Percentiles rank a stretch among this genome's conserved stretches.
phyloP scores from a whole-genome alignment of 495 filamentous ascomycete genomes.

The Articulospora tetracladia region DNA sequence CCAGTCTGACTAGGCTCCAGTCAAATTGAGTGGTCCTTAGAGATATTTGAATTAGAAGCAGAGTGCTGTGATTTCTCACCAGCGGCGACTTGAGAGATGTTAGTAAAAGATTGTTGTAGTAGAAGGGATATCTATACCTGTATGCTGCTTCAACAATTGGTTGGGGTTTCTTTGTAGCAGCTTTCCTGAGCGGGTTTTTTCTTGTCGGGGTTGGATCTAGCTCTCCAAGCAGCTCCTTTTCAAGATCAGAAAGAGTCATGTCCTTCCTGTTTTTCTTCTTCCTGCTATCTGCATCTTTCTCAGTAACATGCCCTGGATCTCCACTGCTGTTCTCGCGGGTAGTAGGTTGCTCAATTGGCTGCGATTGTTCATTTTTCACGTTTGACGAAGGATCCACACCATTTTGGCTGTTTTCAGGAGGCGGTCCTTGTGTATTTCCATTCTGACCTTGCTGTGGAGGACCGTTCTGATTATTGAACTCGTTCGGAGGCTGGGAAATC shows the following conservation, averaged over 20 bases:
- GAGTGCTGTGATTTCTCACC: slow-evolving; percentile 11
- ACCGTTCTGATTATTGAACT: background rate
- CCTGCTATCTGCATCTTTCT: background rate
- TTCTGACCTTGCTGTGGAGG: background rate
- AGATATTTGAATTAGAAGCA: background rate
- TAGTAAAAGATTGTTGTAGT: background rate
- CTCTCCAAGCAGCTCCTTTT: background rate
- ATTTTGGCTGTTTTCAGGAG: background rate
- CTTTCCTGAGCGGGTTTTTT: background rate
- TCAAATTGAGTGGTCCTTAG: background rate
- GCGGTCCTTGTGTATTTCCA: background rate
- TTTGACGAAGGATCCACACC: too few relatives aligned
- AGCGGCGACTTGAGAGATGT: slow-evolving; percentile 22
- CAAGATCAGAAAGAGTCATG: background rate
- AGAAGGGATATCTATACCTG: slow-evolving; percentile 27
- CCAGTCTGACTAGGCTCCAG: background rate
- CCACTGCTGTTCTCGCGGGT: background rate
- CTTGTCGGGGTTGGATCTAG: background rate
- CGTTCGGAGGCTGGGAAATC: background rate
- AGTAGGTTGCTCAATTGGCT: background rate
- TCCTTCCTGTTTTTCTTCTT: background rate
- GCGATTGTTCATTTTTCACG: background rate
- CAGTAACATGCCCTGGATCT: background rate
- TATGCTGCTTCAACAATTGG: slow-evolving; percentile 37
- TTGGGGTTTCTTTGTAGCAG: slow-evolving; percentile 29